Evolutionary conservation across 192 early-diverging fungal species (phyloP).

Genomic region (Backusella circina): DNA sequence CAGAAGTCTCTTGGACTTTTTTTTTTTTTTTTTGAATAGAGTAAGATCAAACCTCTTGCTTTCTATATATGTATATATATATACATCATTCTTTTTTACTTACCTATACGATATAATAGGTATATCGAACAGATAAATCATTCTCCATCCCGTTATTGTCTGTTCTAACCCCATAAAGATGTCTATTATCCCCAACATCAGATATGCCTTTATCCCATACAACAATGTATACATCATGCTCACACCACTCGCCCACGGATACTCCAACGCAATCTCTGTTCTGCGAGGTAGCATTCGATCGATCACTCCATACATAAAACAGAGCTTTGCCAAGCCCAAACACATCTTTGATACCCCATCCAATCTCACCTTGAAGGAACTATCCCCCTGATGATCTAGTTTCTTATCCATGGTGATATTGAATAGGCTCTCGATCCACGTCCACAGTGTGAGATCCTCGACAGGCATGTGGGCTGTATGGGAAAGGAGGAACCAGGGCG

Average conservation of each 20-base stretch:
- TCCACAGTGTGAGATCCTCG: background rate
- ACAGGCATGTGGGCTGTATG: background rate
- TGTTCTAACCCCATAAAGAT: constrained; percentile 10
- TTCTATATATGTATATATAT: too few species aligned
- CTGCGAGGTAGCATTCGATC: background rate
- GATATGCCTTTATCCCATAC: constrained; percentile 19
- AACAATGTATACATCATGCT: background rate
- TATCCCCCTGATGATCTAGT: background rate
- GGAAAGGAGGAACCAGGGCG: background rate
- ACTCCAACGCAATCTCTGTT: background rate
- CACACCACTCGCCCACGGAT: background rate
- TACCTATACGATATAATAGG: constrained; percentile 21
- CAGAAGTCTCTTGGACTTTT: constrained; percentile 18
- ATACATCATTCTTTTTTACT: too few species aligned
- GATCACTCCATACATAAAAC: background rate
- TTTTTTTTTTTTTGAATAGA: background rate
- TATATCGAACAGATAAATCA: constrained; percentile 20
- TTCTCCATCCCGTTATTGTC: background rate
- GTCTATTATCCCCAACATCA: constrained; percentile 7
- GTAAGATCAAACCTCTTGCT: too few species aligned
- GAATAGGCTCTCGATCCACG: background rate
- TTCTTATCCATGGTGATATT: background rate
- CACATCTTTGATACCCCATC: constrained; percentile 12
- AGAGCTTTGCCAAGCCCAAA: constrained; percentile 2
- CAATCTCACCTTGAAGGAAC: background rate